Percentiles rank a stretch among this genome's conserved stretches.
phyloP scores from a whole-genome alignment of 306 rosid genomes.

The Pachyrhizus erosus region DNA sequence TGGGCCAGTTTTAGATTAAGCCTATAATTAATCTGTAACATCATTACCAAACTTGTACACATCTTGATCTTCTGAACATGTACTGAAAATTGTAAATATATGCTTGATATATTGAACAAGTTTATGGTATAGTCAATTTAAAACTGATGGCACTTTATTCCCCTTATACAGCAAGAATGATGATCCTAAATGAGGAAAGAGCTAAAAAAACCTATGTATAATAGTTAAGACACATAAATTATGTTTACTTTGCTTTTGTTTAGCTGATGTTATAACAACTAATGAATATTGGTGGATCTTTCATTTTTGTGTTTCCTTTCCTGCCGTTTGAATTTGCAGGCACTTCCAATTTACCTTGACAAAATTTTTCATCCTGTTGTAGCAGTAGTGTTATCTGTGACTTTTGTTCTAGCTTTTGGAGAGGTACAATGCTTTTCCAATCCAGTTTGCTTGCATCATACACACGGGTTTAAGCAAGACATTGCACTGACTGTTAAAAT shows the following conservation, averaged over 20 bases:
- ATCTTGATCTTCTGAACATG: not conserved
- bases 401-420: conserved; percentile 85
- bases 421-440: conserved; percentile 58
- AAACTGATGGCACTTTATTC: not conserved
- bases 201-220: conserved; percentile 13
- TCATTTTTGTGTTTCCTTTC: not conserved
- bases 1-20: not conserved
- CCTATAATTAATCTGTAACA: not conserved
- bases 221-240: not conserved
- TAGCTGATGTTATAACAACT: conserved; percentile 23
- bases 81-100: conserved; percentile 6
- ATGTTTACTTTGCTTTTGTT: not conserved
- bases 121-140: not conserved
- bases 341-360: conserved; percentile 88
- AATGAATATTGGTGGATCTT: conserved; percentile 4
- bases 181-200: not conserved
- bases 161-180: not conserved
- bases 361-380: conserved; percentile 80
- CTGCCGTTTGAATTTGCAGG: conserved; percentile 58
- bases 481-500: conserved; percentile 41
- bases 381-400: conserved; percentile 84
- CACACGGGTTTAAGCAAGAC: conserved; percentile 17
- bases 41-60: not conserved
- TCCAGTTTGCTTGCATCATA: conserved; percentile 1
- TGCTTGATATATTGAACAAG: not conserved